A percentile compares a stretch with the other conserved stretches of the same genome.
These are phyloP conservation scores for Lunularia cruciata DNA, from an alignment of 225 moss, liverwort and hornwort genomes.

Conservation along the genomic window DNA sequence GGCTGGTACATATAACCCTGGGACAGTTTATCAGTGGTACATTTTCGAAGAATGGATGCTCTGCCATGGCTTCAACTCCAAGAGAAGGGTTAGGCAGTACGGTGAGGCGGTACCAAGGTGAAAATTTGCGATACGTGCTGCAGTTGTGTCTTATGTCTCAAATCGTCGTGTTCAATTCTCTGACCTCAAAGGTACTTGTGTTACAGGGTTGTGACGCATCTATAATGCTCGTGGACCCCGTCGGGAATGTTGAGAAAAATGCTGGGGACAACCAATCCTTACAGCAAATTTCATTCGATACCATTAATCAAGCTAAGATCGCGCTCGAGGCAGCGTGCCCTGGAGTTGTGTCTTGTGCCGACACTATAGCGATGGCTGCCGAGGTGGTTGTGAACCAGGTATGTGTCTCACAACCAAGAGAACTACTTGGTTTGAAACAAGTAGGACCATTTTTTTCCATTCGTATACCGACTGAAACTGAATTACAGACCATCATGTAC, in stretches of 20 bases:
- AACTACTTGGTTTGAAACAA: neutral
- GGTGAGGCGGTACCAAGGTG: neutral
- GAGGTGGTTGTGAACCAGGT: conserved; percentile 52
- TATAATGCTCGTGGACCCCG: conserved; percentile 48
- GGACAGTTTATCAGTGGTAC: conserved; percentile 8
- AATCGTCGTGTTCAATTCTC: neutral
- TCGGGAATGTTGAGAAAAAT: conserved; percentile 43
- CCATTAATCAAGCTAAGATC: conserved; percentile 46
- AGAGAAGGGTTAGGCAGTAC: neutral
- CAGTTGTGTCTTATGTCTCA: neutral
- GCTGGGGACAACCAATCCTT: conserved; percentile 50
- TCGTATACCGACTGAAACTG: no score
- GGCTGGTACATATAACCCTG: neutral
- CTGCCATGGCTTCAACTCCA: conserved; percentile 7
- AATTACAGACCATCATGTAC: no score
- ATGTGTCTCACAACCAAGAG: no score
- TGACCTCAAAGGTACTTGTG: no score
- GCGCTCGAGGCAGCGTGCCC: conserved; percentile 58
- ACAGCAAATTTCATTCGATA: conserved; percentile 50
- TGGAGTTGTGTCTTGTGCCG: conserved; percentile 64
- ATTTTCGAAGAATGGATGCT: conserved; percentile 3
- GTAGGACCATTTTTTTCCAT: no score
- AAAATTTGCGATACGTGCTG: neutral
- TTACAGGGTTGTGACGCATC: conserved; percentile 73
- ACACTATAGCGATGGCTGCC: conserved; percentile 57